These are phyloP conservation scores for Ramichloridium luteum DNA, from an alignment of 2,329 filamentous ascomycete species.

Conservation along the genomic window DNA sequence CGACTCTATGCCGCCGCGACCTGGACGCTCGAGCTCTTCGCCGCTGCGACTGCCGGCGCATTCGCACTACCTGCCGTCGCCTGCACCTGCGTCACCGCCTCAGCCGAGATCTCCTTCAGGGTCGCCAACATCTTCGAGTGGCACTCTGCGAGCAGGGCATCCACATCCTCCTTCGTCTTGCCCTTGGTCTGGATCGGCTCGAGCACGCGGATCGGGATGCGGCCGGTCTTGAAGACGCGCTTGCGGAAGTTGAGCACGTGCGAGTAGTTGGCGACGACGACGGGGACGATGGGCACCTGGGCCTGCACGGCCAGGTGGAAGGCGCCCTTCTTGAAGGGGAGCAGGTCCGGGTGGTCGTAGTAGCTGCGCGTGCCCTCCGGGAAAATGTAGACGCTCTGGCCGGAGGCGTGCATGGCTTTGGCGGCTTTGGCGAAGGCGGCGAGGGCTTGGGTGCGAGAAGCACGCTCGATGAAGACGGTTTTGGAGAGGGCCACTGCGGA, in stretches of 20 bases:
- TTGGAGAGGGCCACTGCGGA: constrained; percentile 61
- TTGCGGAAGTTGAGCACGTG: constrained; percentile 35
- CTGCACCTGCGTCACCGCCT: constrained; percentile 18
- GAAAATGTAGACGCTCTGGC: constrained; percentile 68
- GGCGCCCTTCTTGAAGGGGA: constrained; percentile 98
- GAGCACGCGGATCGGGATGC: constrained; percentile 57
- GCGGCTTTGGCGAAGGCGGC: constrained; percentile 77
- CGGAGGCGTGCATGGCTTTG: constrained; percentile 57
- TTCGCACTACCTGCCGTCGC: constrained; percentile 10
- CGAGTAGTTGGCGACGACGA: constrained; percentile 44
- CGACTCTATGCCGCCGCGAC: constrained; percentile 1
- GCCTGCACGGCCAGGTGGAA: constrained; percentile 94
- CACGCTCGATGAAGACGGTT: constrained; percentile 89
- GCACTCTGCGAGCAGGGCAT: constrained; percentile 55
- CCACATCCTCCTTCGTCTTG: constrained; percentile 64
- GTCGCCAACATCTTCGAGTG: constrained; percentile 63
- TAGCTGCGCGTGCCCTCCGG: constrained; percentile 91
- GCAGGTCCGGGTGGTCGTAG: constrained; percentile 61
- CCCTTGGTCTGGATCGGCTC: constrained; percentile 67
- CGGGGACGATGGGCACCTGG: constrained; percentile 80
- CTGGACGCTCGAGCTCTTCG: constrained; percentile 2
- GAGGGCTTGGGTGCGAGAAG: constrained; percentile 69
- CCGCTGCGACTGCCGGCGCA: no score
- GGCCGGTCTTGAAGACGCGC: constrained; percentile 30
- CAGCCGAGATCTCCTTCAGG: constrained; percentile 30